A percentile compares a stretch with the other conserved stretches of the same genome.
Conservation (phyloP, 2,329 filamentous ascomycete species). For the Graphilbum ipis-grandicollis region DNA sequence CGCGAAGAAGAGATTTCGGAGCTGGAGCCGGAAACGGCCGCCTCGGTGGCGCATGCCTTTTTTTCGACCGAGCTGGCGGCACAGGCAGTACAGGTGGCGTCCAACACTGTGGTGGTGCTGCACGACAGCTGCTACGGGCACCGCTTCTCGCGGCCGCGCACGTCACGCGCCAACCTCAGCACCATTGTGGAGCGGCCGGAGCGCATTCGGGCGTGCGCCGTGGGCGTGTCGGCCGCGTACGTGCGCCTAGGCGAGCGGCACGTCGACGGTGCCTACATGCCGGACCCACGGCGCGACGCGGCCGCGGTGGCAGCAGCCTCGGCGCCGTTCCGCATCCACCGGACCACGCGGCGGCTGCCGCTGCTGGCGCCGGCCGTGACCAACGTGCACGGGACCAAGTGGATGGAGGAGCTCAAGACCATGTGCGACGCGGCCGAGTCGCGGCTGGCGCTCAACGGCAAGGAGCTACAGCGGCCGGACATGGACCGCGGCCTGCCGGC, state of each 20-base stretch:
- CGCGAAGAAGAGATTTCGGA: constrained; percentile 2
- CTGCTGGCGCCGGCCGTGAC: constrained; percentile 65
- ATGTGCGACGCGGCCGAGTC: constrained; percentile 72
- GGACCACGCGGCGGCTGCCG: constrained; percentile 54
- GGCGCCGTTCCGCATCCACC: constrained; percentile 70
- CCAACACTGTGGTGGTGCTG: constrained; percentile 64
- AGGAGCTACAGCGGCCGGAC: constrained; percentile 57
- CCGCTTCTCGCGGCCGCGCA: constrained; percentile 68
- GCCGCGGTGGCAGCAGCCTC: constrained; percentile 35
- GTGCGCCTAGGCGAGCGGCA: constrained; percentile 76
- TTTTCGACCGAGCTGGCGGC: constrained; percentile 55
- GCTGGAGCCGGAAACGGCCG: constrained; percentile 22
- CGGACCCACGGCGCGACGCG: constrained; percentile 43
- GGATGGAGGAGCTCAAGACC: constrained; percentile 80
- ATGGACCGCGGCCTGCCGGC: constrained; percentile 31
- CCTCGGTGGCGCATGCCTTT: constrained; percentile 45
- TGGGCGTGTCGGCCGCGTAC: constrained; percentile 77
- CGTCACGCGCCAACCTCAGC: constrained; percentile 50
- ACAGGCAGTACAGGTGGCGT: constrained; percentile 12
- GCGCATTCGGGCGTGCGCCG: constrained; percentile 63
- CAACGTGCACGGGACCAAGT: constrained; percentile 76
- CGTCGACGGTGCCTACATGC: constrained; percentile 48
- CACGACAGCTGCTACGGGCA: constrained; percentile 95
- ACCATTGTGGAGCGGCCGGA: constrained; percentile 91
- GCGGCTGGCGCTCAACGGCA: constrained; percentile 59